Conservation (phyloP, 2,329 filamentous ascomycete genomes). For the Fragosphaeria purpurea region DNA sequence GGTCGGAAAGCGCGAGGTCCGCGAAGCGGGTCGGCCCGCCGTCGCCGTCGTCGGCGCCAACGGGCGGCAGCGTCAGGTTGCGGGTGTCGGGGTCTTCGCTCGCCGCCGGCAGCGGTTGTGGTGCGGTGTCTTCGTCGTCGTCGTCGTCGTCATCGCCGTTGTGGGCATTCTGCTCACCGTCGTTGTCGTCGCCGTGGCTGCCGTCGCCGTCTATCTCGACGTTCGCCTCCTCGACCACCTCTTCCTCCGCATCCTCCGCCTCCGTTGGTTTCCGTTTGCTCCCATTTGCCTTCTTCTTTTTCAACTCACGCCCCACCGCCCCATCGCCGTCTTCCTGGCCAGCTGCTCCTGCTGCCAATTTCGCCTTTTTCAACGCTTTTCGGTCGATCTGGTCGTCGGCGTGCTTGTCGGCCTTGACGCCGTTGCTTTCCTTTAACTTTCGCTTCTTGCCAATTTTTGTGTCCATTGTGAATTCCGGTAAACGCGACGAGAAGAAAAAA, state of each 20-base stretch:
- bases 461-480: conserved; percentile 9
- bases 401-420: conserved; percentile 14
- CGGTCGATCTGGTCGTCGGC: conserved; percentile 4
- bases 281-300: conserved; percentile 13
- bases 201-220: conserved; percentile 3
- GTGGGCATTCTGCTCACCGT: conserved; percentile 12
- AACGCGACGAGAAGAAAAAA: no score
- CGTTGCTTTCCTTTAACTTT: conserved; percentile 23
- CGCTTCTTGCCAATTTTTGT: conserved; percentile 24
- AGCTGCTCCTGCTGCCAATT: conserved; percentile 1
- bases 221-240: conserved; percentile 3
- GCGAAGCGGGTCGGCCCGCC: conserved; percentile 47
- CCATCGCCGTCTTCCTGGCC: conserved; percentile 7
- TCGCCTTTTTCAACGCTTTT: conserved; percentile 13
- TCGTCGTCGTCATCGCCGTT: conserved; percentile 10
- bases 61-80: conserved; percentile 42
- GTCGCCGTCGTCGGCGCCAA: conserved; percentile 50
- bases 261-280: conserved; percentile 9
- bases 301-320: conserved; percentile 4
- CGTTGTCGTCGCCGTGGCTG: conserved; percentile 10
- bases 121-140: conserved; percentile 21
- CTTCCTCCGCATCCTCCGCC: background rate
- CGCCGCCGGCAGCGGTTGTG: conserved; percentile 2
- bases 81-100: conserved; percentile 26
- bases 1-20: conserved; percentile 76